Evolutionary conservation across 2,329 filamentous ascomycete genomes (phyloP).

Genomic region (Trichoderma sp.): DNA sequence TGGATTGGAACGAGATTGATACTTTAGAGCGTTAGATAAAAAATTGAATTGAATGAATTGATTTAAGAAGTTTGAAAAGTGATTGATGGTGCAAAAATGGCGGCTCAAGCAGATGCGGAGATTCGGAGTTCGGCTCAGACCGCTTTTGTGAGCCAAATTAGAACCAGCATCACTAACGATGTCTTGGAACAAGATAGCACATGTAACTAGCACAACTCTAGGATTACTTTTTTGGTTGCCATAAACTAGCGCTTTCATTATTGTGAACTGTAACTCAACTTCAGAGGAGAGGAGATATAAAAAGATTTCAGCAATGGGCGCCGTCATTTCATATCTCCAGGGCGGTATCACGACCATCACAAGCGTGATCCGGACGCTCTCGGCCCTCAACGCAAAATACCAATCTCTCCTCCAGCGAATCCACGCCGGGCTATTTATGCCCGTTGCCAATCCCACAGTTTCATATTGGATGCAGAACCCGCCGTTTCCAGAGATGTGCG

Average conservation of each 20-base stretch:
- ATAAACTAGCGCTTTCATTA: neutral
- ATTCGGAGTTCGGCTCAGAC: neutral
- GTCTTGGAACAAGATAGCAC: neutral
- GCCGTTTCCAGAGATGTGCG: conserved; percentile 45
- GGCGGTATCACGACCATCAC: conserved; percentile 31
- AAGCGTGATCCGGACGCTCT: conserved; percentile 33
- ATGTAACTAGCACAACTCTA: neutral
- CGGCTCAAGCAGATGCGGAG: neutral
- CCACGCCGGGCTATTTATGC: conserved; percentile 42
- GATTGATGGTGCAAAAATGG: neutral
- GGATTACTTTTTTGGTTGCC: neutral
- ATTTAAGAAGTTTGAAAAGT: neutral
- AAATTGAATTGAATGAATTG: conserved; percentile 24
- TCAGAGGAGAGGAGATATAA: neutral
- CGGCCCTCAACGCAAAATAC: conserved; percentile 34
- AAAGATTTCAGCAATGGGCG: conserved; percentile 36
- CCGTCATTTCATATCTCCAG: conserved; percentile 35
- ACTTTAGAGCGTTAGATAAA: conserved; percentile 36
- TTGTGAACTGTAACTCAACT: neutral
- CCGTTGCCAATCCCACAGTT: conserved; percentile 43
- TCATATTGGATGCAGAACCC: conserved; percentile 51
- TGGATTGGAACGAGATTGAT: conserved; percentile 20
- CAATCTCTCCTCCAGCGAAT: conserved; percentile 36
- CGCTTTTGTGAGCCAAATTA: neutral
- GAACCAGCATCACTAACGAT: neutral